phyloP scores from a whole-genome alignment of 257 asterid species.

The Penstemon barbatus region DNA sequence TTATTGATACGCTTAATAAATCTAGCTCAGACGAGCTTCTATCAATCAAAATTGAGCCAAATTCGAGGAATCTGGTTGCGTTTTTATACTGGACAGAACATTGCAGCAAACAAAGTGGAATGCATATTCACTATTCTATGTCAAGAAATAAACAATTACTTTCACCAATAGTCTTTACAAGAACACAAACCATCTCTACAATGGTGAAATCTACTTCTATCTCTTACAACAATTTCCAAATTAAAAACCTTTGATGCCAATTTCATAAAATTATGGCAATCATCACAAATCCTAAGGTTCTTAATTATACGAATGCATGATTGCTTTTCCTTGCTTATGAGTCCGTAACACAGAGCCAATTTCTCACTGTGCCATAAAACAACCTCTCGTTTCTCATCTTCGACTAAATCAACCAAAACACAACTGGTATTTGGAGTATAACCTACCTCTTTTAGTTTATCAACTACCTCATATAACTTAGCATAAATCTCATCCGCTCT shows the following conservation, averaged over 20 bases:
- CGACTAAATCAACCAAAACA: constrained; percentile 57
- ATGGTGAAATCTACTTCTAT: constrained; percentile 71
- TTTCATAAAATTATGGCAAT: constrained; percentile 73
- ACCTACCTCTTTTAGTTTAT: constrained; percentile 46
- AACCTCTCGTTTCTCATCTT: constrained; percentile 51
- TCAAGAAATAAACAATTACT: constrained; percentile 8
- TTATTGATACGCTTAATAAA: too few species aligned
- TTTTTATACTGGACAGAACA: neutral
- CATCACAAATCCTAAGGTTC: constrained; percentile 71
- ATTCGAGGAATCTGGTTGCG: too few species aligned
- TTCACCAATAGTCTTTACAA: constrained; percentile 71
- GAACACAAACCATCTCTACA: constrained; percentile 65
- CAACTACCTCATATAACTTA: constrained; percentile 57
- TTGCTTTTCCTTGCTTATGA: constrained; percentile 40
- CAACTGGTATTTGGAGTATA: constrained; percentile 48
- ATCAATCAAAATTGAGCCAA: too few species aligned
- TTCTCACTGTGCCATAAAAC: constrained; percentile 73
- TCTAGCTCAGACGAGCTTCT: too few species aligned
- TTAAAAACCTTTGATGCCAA: constrained; percentile 54
- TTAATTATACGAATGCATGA: constrained; percentile 54
- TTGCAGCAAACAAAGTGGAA: neutral
- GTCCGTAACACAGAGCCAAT: constrained; percentile 55
- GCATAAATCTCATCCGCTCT: constrained; percentile 48
- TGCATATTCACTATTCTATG: neutral
- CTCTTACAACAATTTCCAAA: constrained; percentile 60